Percentiles rank a stretch among this genome's conserved stretches.
Conservation (phyloP, 495 filamentous ascomycete species). For the Lasiosphaeria miniovina region DNA sequence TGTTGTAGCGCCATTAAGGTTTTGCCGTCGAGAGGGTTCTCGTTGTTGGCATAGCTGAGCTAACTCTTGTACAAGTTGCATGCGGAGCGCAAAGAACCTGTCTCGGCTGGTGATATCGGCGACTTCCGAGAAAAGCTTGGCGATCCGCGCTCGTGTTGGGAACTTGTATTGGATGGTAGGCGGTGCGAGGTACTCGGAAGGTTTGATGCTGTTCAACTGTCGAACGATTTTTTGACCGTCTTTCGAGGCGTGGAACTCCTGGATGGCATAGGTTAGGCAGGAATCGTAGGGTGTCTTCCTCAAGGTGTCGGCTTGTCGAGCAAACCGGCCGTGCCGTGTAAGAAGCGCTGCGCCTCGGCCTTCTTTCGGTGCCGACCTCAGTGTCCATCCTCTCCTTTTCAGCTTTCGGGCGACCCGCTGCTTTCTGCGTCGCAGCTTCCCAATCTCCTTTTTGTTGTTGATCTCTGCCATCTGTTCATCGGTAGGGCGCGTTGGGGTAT, state of each 20-base stretch:
- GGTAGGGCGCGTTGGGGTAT: no score
- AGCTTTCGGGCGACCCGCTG: no score
- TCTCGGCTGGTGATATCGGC: not conserved
- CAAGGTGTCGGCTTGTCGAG: constrained; percentile 1
- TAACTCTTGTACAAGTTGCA: not conserved
- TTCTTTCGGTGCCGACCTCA: not conserved
- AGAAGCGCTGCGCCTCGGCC: not conserved
- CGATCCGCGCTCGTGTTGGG: constrained; percentile 1
- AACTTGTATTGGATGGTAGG: constrained; percentile 1
- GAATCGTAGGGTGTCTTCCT: not conserved
- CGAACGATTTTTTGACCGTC: not conserved
- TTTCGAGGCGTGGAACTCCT: constrained; percentile 2
- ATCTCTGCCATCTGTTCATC: no score
- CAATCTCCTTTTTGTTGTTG: no score
- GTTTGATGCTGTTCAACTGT: not conserved
- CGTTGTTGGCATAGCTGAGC: not conserved
- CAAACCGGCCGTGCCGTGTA: not conserved
- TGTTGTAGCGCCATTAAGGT: no score
- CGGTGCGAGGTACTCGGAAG: constrained; percentile 1
- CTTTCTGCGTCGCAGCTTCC: no score
- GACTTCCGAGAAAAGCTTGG: constrained; percentile 1
- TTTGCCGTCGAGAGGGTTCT: no score
- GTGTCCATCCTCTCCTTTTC: constrained; percentile 3
- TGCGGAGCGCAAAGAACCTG: not conserved
- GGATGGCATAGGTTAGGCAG: not conserved